Conservation (phyloP, 1,139 yeast genomes). For the Geotrichum citri-aurantii region DNA sequence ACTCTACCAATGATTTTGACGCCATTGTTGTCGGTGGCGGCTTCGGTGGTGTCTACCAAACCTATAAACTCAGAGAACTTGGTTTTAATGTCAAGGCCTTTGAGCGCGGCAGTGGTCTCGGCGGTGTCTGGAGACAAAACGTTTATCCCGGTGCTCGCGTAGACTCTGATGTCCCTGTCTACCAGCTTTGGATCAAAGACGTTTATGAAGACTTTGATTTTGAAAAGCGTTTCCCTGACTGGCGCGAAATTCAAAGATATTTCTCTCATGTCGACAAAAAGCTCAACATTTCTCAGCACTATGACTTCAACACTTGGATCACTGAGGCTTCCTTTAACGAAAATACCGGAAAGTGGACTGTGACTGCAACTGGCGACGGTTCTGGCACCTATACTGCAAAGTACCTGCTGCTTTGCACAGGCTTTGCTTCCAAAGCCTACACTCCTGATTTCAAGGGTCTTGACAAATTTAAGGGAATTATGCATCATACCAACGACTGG, state of each 20-base stretch:
- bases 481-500: slow-evolving; percentile 49
- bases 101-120: slow-evolving; percentile 43
- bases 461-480: slow-evolving; percentile 43
- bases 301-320: slow-evolving; percentile 36
- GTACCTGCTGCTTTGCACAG: slow-evolving; percentile 36
- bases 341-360: slow-evolving; percentile 37
- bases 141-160: slow-evolving; percentile 47
- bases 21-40: slow-evolving; percentile 47
- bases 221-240: slow-evolving; percentile 42
- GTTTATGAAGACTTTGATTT: slow-evolving; percentile 45
- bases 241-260: slow-evolving; percentile 46
- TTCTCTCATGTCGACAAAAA: slow-evolving; percentile 40
- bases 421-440: slow-evolving; percentile 25
- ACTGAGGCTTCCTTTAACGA: slow-evolving; percentile 37
- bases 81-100: slow-evolving; percentile 38
- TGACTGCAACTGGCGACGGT: slow-evolving; percentile 36
- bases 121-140: slow-evolving; percentile 53
- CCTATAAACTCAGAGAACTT: slow-evolving; percentile 35
- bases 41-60: slow-evolving; percentile 42
- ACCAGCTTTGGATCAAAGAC: slow-evolving; percentile 44
- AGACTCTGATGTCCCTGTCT: slow-evolving; percentile 48
- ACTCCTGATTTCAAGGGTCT: slow-evolving; percentile 30
- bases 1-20: slow-evolving; percentile 20
- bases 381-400: slow-evolving; percentile 37
- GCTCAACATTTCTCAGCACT: slow-evolving; percentile 35